phyloP scores from a whole-genome alignment of 2,329 filamentous ascomycete genomes.

The Colletotrichum tropicale region DNA sequence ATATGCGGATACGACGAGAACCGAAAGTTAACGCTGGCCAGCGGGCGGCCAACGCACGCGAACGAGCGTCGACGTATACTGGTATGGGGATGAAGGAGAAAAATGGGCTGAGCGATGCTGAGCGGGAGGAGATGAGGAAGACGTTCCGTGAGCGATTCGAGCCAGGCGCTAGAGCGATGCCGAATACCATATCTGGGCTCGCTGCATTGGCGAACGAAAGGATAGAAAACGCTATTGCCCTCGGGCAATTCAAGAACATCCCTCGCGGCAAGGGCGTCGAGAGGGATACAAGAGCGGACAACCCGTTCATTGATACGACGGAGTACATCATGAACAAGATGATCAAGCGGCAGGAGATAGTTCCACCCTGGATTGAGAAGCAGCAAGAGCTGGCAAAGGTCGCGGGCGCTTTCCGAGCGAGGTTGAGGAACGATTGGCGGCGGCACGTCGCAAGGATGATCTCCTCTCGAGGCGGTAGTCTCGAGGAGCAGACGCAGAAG shows the following conservation, averaged over 20 bases:
- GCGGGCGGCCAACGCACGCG: conserved; percentile 58
- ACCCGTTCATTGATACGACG: conserved; percentile 92
- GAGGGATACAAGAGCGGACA: conserved; percentile 80
- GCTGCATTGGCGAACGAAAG: conserved; percentile 85
- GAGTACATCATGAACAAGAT: conserved; percentile 99
- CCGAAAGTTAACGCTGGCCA: conserved; percentile 45
- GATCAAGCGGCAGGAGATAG: conserved; percentile 93
- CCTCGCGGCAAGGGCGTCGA: conserved; percentile 80
- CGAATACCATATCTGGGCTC: conserved; percentile 78
- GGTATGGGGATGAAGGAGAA: conserved; percentile 48
- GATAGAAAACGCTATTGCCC: conserved; percentile 91
- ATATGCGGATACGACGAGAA: conserved; percentile 53
- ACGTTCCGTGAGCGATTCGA: conserved; percentile 84
- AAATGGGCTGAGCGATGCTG: conserved; percentile 67
- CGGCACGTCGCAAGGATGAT: conserved; percentile 82
- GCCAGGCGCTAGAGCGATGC: conserved; percentile 73
- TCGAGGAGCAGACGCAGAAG: conserved; percentile 73
- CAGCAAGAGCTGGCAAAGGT: conserved; percentile 85
- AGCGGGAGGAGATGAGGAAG: conserved; percentile 72
- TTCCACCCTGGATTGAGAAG: conserved; percentile 98
- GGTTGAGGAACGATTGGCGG: conserved; percentile 84
- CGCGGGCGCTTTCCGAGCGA: conserved; percentile 70
- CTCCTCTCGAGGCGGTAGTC: conserved; percentile 73
- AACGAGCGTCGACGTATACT: conserved; percentile 59
- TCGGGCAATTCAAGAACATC: conserved; percentile 88